Conservation (phyloP, 164 flowering plant genomes). For the Chloranthus sessilifolius region DNA sequence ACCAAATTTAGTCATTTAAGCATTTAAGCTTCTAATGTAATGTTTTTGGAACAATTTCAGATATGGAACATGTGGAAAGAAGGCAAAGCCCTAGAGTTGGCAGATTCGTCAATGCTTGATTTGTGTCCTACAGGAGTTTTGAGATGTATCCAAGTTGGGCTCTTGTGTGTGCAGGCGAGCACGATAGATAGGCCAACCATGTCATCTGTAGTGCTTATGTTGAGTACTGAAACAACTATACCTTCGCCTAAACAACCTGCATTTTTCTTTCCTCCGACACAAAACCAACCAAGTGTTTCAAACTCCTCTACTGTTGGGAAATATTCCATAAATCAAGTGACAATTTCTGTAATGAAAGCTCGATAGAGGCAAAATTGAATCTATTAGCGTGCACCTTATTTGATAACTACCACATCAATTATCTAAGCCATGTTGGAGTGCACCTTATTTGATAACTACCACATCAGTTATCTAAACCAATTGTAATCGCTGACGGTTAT, state of each 20-base stretch:
- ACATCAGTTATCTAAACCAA: too few relatives aligned
- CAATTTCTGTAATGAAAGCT: not conserved
- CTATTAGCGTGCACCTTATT: too few relatives aligned
- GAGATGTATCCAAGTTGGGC: conserved; percentile 13
- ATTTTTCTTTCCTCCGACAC: not conserved
- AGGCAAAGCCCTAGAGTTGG: conserved; percentile 6
- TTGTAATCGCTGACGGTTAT: too few relatives aligned
- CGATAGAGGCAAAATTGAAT: too few relatives aligned
- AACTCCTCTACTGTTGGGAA: too few relatives aligned
- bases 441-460: too few relatives aligned
- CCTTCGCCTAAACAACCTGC: conserved; percentile 16
- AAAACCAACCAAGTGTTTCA: not conserved
- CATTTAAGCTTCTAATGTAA: not conserved
- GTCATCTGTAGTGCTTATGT: conserved; percentile 4
- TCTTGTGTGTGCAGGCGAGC: conserved; percentile 13
- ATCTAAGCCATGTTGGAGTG: too few relatives aligned
- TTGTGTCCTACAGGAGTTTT: not conserved
- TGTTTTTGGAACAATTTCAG: not conserved
- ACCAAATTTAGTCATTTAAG: not conserved
- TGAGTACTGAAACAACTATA: conserved; percentile 21
- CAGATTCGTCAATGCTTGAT: not conserved
- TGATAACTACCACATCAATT: too few relatives aligned
- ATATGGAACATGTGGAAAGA: conserved; percentile 13
- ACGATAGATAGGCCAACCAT: conserved; percentile 13
- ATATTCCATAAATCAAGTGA: not conserved